A percentile compares a stretch with the other conserved stretches of the same genome.
These are phyloP conservation scores for Nemania abortiva DNA, from an alignment of 2,329 filamentous ascomycete species.

Conservation along the genomic window DNA sequence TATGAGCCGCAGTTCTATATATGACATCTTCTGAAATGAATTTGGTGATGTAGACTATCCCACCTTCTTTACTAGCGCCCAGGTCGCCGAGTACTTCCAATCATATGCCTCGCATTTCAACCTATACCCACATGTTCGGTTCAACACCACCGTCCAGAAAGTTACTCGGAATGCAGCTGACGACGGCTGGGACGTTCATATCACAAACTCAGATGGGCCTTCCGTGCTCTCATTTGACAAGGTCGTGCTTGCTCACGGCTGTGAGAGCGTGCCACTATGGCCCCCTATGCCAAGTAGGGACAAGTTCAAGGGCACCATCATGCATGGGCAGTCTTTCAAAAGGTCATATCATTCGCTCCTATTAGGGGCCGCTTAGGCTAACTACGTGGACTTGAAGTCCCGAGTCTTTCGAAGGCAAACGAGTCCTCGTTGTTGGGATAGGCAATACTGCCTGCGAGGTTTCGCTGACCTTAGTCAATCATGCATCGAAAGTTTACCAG, in stretches of 20 bases:
- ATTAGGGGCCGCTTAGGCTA: background rate
- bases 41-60: conserved; percentile 31
- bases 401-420: conserved; percentile 35
- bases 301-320: conserved; percentile 41
- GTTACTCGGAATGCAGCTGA: conserved; percentile 38
- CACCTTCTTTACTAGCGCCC: conserved; percentile 30
- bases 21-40: background rate
- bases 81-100: conserved; percentile 39
- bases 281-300: conserved; percentile 38
- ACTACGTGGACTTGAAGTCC: conserved; percentile 21
- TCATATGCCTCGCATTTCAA: conserved; percentile 41
- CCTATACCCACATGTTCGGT: conserved; percentile 36
- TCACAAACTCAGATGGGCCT: conserved; percentile 34
- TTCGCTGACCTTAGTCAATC: conserved; percentile 27
- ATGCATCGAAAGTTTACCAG: conserved; percentile 40
- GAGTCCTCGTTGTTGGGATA: conserved; percentile 41
- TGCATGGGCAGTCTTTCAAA: conserved; percentile 43
- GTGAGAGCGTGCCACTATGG: conserved; percentile 35
- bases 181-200: conserved; percentile 39
- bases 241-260: conserved; percentile 41
- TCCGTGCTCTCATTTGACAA: conserved; percentile 38
- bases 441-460: conserved; percentile 44
- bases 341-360: conserved; percentile 22
- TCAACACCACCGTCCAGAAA: conserved; percentile 37
- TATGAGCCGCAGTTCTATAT: background rate